Evolutionary conservation across 192 early-diverging fungal species (phyloP), one percentile per base, ranked within the genome.

Genomic region (Cladochytrium replicatum): DNA sequence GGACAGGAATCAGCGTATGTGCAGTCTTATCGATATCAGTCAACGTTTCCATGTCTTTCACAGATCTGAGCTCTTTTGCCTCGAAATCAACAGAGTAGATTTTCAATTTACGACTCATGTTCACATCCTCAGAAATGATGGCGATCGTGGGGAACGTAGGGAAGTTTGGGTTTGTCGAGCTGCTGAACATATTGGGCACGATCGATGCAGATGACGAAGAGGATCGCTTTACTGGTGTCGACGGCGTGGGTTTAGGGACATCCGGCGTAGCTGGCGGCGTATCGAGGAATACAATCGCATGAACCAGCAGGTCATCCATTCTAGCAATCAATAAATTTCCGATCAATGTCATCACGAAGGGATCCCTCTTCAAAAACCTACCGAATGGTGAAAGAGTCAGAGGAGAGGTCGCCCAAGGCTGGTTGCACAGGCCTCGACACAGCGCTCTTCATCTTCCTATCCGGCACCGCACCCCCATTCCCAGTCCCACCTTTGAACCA

Each of bases 61-160:
- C n/a, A n/a, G n/a, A n/a, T 40, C 67, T 63, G 0, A 66, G 30
- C 19, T 38, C 43, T 15, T 54, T 23, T 24, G 54, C 63, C 39
- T 64, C 63, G 6, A 73, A 11, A 41, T 77, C 64, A 21, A 85
- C 47, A 17, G 64, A 50, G 45, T 87, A 86, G 0, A 61, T 65
- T 38, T 75, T 76, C 34, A 89, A 48, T 29, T 73, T 62, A 30
- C 71, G 57, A 13, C 49, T 32, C 7, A 67, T 62, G 25, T 77
- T 69, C 32, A 54, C 53, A 24, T 84, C 81, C 45, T 74, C 64
- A 38, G 79, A 74, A 1, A 88, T 55, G 7, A 87, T 61, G 2
- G 66, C 78, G 27, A 83, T 31, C 1, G 63, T 72, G 0, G 71
- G 69, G 13, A 29, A 21, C 13, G 32, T 26, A 2, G 28, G 29